Percentiles rank a stretch among this genome's conserved stretches.
Evolutionary conservation across 2,329 filamentous ascomycete genomes (phyloP).

Genomic region (Cercospora sp.): DNA sequence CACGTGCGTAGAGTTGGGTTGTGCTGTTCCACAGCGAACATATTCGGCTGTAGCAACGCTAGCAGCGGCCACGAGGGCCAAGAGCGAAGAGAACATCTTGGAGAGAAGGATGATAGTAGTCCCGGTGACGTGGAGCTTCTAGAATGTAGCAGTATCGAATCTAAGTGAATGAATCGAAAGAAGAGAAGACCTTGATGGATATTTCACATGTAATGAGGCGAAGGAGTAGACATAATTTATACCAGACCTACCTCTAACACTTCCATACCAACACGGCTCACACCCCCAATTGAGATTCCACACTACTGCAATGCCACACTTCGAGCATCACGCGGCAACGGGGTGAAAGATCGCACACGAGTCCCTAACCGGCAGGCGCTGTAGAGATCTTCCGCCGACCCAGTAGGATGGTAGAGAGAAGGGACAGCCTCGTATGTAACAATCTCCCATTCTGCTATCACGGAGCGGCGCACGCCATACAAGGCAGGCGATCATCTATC

Average conservation of each 20-base stretch:
- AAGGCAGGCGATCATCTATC: slow-evolving; percentile 13
- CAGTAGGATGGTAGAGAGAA: background rate
- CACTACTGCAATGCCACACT: background rate
- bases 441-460: background rate
- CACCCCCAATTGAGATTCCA: background rate
- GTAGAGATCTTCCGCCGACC: background rate
- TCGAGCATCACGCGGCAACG: background rate
- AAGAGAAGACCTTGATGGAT: slow-evolving; percentile 13
- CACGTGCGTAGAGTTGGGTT: slow-evolving; percentile 22
- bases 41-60: slow-evolving; percentile 22
- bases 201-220: background rate
- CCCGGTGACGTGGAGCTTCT: background rate
- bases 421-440: background rate
- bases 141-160: background rate
- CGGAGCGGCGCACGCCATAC: background rate
- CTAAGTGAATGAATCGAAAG: slow-evolving; percentile 14
- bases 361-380: slow-evolving; percentile 2
- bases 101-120: background rate
- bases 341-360: background rate
- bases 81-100: slow-evolving; percentile 21
- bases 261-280: background rate
- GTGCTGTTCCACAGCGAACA: slow-evolving; percentile 24
- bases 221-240: slow-evolving; percentile 13
- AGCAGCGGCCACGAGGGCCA: slow-evolving; percentile 16
- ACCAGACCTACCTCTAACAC: background rate